These are phyloP conservation scores for Theobroma grandiflorum DNA, from an alignment of 441 rosid genomes.

Conservation along the genomic window DNA sequence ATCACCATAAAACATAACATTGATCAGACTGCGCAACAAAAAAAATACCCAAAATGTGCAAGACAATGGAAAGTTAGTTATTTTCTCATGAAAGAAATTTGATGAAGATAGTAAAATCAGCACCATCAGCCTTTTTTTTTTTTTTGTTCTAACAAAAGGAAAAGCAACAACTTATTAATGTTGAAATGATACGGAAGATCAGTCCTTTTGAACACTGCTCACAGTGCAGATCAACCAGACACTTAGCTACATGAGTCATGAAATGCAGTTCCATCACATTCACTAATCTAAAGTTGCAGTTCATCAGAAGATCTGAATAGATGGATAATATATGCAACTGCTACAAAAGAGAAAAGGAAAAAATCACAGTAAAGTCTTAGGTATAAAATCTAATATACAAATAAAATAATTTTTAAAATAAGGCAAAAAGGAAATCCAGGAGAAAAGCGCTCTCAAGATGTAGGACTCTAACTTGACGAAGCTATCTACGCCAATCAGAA, in stretches of 20 bases:
- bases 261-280: background rate
- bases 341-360: background rate
- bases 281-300: background rate
- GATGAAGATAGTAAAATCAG: slow-evolving; percentile 18
- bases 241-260: background rate
- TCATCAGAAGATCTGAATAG: background rate
- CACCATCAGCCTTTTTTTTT: background rate
- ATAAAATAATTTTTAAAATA: background rate
- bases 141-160: background rate
- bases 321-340: background rate
- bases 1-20: slow-evolving; percentile 16
- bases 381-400: background rate
- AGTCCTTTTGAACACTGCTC: background rate
- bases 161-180: background rate
- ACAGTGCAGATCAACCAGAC: slow-evolving; percentile 1
- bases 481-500: background rate
- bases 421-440: background rate
- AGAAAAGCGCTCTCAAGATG: background rate
- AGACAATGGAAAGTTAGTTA: background rate
- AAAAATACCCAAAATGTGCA: background rate
- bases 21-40: slow-evolving; percentile 16
- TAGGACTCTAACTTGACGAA: background rate
- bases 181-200: background rate
- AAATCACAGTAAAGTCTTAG: background rate
- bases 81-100: background rate